Conservation (phyloP, 805 yeast genomes). For the Lachancea dasiensis region DNA sequence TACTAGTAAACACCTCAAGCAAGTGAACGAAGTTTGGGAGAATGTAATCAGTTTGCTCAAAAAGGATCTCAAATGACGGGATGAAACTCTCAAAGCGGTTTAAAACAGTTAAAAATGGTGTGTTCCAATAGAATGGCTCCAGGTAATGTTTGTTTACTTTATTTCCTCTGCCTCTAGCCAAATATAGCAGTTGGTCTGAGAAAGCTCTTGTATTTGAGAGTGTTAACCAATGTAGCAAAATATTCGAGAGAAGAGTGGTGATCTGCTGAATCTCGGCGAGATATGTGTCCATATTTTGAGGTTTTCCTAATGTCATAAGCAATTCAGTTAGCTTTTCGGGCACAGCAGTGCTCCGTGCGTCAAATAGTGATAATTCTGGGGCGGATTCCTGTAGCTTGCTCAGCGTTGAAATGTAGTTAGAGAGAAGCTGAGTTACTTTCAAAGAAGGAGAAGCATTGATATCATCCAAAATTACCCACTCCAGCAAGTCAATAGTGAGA, state of each 20-base stretch:
- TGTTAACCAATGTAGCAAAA: slow-evolving; percentile 32
- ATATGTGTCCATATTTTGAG: slow-evolving; percentile 30
- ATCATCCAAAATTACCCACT: slow-evolving; percentile 35
- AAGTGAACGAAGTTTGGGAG: slow-evolving; percentile 15
- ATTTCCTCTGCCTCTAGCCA: slow-evolving; percentile 14
- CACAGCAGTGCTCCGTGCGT: slow-evolving; percentile 28
- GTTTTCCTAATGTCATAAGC: slow-evolving; percentile 27
- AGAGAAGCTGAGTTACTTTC: slow-evolving; percentile 27
- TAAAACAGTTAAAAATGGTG: slow-evolving; percentile 13
- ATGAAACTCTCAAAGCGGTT: slow-evolving; percentile 9
- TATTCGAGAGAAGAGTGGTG: slow-evolving; percentile 31
- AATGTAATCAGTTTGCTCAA: slow-evolving; percentile 13
- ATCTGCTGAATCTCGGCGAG: slow-evolving; percentile 30
- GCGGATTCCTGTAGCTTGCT: slow-evolving; percentile 25
- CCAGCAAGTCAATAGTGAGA: slow-evolving; percentile 32
- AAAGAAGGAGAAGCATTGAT: slow-evolving; percentile 34
- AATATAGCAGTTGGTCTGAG: slow-evolving; percentile 13
- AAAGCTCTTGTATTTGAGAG: slow-evolving; percentile 19
- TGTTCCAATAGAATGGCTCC: slow-evolving; percentile 13
- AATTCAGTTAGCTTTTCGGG: slow-evolving; percentile 25
- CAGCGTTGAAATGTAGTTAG: slow-evolving; percentile 22
- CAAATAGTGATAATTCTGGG: slow-evolving; percentile 23
- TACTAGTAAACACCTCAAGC: slow-evolving; percentile 7
- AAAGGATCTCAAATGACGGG: slow-evolving; percentile 9
- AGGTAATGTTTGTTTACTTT: slow-evolving; percentile 7